Evolutionary conservation across 1,284 basidiomycete genomes (phyloP), one percentile per base, ranked within the genome.

Genomic region (Fomitiporia mediterranea): DNA sequence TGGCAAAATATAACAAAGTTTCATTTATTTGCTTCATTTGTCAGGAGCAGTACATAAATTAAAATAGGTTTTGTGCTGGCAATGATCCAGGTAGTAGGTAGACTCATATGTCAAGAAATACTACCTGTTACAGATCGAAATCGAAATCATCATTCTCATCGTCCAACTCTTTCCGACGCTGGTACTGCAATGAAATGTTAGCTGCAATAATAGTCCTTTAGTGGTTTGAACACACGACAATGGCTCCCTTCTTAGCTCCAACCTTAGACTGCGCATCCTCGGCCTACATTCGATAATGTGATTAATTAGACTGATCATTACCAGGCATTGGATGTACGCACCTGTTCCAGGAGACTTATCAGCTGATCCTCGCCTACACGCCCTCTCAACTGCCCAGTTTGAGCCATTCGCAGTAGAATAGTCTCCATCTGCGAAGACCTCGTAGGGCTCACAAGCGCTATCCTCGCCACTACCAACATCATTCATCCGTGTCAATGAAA

Each of bases 271-370:
- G 61, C 11, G 64, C 61, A 52, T 61, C 65, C 49, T 68, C 70
- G 15, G 65, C 66, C 68, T 69, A 42, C 17, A 49, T 51, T 7
- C 37, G 44, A 43, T 23, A 58, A 40, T 21, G 23, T 17, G 8
- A 2, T 38, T 35, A n/a, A 21, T 17, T 28, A n/a, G 19, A 3
- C 19, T 9, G 17, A 6, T 11, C 50, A 6, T n/a, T 8, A 5
- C 11, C 11, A 7, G 30, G n/a, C 19, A 17, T 23, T 11, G 15
- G 2, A 23, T 19, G 25, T 32, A 66, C 73, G 62, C 61, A 94
- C 94, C 81, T 98, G 94, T 68, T 98, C 92, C 54, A 99, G 78
- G 17, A 99, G 74, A 35, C 86, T 88, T 66, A 98, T 96, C 57
- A 99, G 78, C 67, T 96, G 93, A 46, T 83, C 79, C 69, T 99